Conservation (phyloP, 1,139 yeast genomes). For the Suzukiozyma palmioleophila region DNA sequence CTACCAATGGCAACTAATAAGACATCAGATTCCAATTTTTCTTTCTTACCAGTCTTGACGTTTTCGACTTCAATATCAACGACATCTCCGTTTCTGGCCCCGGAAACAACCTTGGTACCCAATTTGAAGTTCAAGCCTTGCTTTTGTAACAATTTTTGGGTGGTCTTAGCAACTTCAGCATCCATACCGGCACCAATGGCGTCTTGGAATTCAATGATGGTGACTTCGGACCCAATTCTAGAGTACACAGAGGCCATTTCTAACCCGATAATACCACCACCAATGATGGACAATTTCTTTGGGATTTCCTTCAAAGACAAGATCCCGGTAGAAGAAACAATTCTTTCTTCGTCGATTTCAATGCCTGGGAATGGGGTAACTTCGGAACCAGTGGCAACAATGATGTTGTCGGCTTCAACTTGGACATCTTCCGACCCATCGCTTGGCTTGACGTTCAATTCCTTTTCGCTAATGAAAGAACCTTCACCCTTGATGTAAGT, state of each 20-base stretch:
- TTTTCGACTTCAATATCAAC: conserved; percentile 89
- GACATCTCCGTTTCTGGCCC: conserved; percentile 79
- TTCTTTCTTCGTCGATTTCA: conserved; percentile 93
- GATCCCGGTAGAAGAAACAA: conserved; percentile 94
- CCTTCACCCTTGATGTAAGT: conserved; percentile 93
- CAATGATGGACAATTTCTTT: conserved; percentile 86
- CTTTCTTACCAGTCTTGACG: conserved; percentile 80
- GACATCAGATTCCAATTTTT: conserved; percentile 82
- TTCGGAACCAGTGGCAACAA: conserved; percentile 98
- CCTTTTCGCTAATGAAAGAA: conserved; percentile 78
- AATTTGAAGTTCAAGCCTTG: conserved; percentile 94
- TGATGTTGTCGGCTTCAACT: conserved; percentile 78
- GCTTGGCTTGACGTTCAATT: conserved; percentile 74
- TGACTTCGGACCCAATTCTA: conserved; percentile 92
- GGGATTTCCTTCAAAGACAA: conserved; percentile 83
- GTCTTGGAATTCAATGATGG: conserved; percentile 85
- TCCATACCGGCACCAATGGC: conserved; percentile 97
- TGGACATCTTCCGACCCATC: conserved; percentile 69
- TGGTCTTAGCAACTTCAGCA: conserved; percentile 83
- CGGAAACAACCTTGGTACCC: conserved; percentile 86
- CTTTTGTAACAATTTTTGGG: conserved; percentile 86
- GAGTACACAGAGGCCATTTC: conserved; percentile 99
- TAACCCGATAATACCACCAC: conserved; percentile 99
- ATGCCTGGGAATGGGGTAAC: conserved; percentile 99
- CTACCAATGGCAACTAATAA: conserved; percentile 97